Base-by-base conservation (phyloP, 495 filamentous ascomycete genomes). In the Rusavskia elegans region DNA sequence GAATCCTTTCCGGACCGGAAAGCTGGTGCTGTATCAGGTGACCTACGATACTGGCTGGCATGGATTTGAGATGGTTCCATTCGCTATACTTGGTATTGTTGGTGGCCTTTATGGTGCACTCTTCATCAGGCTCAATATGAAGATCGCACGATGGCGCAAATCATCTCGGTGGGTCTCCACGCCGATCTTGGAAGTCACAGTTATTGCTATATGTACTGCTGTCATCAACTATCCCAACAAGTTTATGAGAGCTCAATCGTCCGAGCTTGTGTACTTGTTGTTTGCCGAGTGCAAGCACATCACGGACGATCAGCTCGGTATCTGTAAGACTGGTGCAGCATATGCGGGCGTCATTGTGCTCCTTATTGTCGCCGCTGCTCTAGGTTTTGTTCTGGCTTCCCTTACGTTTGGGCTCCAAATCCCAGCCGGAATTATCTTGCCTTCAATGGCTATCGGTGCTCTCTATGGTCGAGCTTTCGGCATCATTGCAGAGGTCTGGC, bases 341-440 rank as follows among this genome's bases (percentile, higher is more conserved):
- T 79, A 86, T 3, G 79, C 80, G 14, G 80, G 81, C 37, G 86
- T 85, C 44, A 83, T 95, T 55, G 67, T 85, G 20, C 72, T 95
- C 16, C 74, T 98, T 7, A 66, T 96, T 3, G 69, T 90, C 53
- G 89, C 89, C 48, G 77, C 88, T 6, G 56, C 86, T 20, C 72
- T 94, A 3, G 89, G 86, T 27, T 92, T 94, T 66, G 76, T 89
- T 59, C 79, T 98, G 7, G 82, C 93, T 17, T 78, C 85, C 40
- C 69, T 92, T 51, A 97, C 93, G 5, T 98, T 98, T 62, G 93
- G 92, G 45, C 79, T 98, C n/a, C 87, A 94, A 59, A 85, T 98
- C 45, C 92, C 92, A 16, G 93, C 92, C 2, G 92, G 92, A 46
- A 94, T 98, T 56, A 93, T 98, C 49, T 77, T 98, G 16, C 92